Evolutionary conservation across 352 stramenopile species (phyloP).

Genomic region (Aphanomyces astaci): DNA sequence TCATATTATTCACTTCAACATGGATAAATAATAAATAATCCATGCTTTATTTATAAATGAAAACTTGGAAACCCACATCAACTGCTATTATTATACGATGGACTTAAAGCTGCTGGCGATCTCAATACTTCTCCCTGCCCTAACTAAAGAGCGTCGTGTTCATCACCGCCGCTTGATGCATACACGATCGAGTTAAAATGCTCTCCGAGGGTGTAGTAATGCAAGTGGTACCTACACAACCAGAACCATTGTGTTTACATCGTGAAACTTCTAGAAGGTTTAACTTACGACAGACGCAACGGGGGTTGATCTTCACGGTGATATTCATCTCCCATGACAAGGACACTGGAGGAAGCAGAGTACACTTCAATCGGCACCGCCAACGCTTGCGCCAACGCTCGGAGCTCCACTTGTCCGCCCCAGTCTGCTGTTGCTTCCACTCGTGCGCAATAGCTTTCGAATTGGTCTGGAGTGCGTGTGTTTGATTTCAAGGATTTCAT

Average conservation of each 20-base stretch:
- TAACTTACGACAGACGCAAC: constrained; percentile 84
- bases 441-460: constrained; percentile 88
- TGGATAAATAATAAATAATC: neutral
- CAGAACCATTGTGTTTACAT: neutral
- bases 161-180: neutral
- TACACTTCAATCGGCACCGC: constrained; percentile 90
- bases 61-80: no score
- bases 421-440: constrained; percentile 90
- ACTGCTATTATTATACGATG: no score
- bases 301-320: constrained; percentile 36
- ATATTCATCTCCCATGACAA: constrained; percentile 88
- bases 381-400: constrained; percentile 84
- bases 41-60: no score
- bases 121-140: no score
- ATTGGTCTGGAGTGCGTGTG: constrained; percentile 39
- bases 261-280: neutral
- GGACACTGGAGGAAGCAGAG: constrained; percentile 70
- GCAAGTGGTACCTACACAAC: constrained; percentile 78
- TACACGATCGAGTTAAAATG: constrained; percentile 96
- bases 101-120: no score
- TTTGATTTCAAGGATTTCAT: no score
- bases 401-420: constrained; percentile 95
- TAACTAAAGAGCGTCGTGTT: neutral
- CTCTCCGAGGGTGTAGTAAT: constrained; percentile 98
- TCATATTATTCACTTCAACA: neutral